Conservation (phyloP, 1,284 basidiomycete species). For the Irpex lacteus region DNA sequence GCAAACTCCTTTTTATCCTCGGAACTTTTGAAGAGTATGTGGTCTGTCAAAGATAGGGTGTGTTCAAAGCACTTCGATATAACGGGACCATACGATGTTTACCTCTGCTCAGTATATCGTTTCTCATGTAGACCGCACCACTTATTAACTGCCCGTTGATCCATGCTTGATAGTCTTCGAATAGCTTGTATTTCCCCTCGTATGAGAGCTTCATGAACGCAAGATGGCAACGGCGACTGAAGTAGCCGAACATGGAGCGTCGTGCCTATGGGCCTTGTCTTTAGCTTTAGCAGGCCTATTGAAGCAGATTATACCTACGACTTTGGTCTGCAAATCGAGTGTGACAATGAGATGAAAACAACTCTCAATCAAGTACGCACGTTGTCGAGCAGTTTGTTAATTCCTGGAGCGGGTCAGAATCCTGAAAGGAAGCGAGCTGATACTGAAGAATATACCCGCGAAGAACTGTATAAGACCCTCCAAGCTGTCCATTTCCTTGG, state of each 20-base stretch:
- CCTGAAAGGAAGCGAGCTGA: not conserved
- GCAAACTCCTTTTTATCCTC: conserved; percentile 67
- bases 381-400: not conserved
- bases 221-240: conserved; percentile 70
- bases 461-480: not conserved
- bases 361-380: not conserved
- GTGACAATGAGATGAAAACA: not conserved
- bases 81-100: conserved; percentile 13
- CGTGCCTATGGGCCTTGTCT: conserved; percentile 38
- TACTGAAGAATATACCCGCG: not conserved
- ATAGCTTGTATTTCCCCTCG: conserved; percentile 59
- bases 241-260: conserved; percentile 79
- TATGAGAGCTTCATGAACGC: conserved; percentile 75
- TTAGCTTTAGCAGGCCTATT: not conserved
- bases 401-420: not conserved
- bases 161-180: conserved; percentile 66
- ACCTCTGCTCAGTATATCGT: conserved; percentile 58
- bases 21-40: conserved; percentile 63
- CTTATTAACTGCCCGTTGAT: conserved; percentile 42
- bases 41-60: conserved; percentile 30
- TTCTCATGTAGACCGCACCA: conserved; percentile 48
- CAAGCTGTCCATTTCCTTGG: not conserved
- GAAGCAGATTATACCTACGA: not conserved
- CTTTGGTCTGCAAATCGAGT: not conserved
- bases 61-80: not conserved